Evolutionary conservation across 2,329 filamentous ascomycete genomes (phyloP), one percentile per base, ranked within the genome.

Genomic region (Monosporascus ibericus): DNA sequence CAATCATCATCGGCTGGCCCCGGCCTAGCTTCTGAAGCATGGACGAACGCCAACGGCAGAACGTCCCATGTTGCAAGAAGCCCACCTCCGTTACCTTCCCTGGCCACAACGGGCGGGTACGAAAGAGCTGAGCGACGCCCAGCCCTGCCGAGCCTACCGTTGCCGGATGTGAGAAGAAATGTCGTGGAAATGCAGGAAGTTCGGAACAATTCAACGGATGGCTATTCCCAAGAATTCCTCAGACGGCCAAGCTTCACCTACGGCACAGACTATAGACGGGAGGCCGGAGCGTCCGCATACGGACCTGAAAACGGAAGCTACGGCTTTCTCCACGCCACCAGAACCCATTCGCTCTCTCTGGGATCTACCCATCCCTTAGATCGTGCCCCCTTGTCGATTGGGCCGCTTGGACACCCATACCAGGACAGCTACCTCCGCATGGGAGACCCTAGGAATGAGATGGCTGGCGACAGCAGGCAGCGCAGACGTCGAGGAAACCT

Each of bases 401-500:
- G 63, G 6, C 61, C 65, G 22, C 78, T 77, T 50, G 65, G 65
- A 20, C 63, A 67, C 2, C 70, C 69, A 20, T 75, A 73, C 49
- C 71, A 69, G 17, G 73, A 79, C 34, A 40, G 46, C 11, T 74
- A 72, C 54, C 67, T 72, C 58, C 70, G 72, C 14, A 71, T 71
- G 22, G 67, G 68, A 17, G 72, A 76, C 3, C 65, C 72, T 48
- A 67, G 71, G 14, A 67, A 68, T 58, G 68, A 67, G 7, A 59
- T 70, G 50, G 66, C 65, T 18, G 70, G 66, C 2, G 78, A 80
- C 52, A 71, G 64, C 53, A 81, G 79, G 65, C 76, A 76, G 58
- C 72, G 81, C 34, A 85, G 83, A 67, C 78, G 90, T 49, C 80
- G 91, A 39, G 91, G 91, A 1, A 96, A 96, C 64, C 76, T 96